These are phyloP conservation scores for Phoma sp. DNA, from an alignment of 2,329 filamentous ascomycete genomes.

Conservation along the genomic window DNA sequence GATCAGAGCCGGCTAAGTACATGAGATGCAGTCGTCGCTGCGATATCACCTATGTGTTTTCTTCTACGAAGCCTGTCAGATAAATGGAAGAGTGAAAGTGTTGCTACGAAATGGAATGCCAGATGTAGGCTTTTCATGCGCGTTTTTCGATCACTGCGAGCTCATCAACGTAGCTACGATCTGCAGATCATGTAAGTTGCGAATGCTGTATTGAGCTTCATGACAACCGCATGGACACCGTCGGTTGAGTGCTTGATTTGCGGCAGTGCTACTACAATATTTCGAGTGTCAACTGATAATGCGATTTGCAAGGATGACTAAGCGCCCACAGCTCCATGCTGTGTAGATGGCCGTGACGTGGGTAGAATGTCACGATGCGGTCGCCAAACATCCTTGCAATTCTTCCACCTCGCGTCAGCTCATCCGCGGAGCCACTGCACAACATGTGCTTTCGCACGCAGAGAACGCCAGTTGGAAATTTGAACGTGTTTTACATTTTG, in stretches of 20 bases:
- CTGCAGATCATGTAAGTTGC: not conserved
- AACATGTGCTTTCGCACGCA: not conserved
- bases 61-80: not conserved
- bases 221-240: not conserved
- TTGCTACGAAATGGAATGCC: not conserved
- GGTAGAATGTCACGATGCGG: slow-evolving; percentile 1
- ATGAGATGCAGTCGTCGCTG: not conserved
- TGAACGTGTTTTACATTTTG: slow-evolving; percentile 15
- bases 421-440: not conserved
- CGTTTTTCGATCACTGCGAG: not conserved
- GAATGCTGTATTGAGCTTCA: not conserved
- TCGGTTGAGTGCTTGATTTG: not conserved
- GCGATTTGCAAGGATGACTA: not conserved
- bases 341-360: not conserved
- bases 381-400: slow-evolving; percentile 1
- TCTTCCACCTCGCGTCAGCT: not conserved
- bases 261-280: too few relatives aligned
- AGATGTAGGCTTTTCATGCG: not conserved
- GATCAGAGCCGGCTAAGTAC: not conserved
- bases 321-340: not conserved
- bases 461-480: not conserved
- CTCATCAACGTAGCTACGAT: not conserved
- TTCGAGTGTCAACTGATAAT: not conserved
- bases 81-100: not conserved
- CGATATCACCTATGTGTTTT: not conserved